Conservation (phyloP, 2,329 filamentous ascomycete genomes). For the Penicillium paneum region DNA sequence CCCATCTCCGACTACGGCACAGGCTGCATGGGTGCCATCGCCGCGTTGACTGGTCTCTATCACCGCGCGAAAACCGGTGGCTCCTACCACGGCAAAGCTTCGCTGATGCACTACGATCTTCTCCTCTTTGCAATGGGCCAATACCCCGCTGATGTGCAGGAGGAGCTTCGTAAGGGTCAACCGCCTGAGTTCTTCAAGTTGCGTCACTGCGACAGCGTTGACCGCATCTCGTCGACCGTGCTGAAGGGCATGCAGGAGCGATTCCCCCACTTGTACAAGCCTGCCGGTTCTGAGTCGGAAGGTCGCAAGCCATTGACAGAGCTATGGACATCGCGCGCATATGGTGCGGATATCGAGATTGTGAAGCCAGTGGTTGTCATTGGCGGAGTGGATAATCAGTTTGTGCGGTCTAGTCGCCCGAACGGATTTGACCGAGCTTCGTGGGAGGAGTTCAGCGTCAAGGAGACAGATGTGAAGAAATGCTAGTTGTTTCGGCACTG, state of each 20-base stretch:
- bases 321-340: constrained; percentile 48
- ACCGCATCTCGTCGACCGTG: constrained; percentile 61
- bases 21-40: constrained; percentile 67
- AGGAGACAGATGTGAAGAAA: constrained; percentile 29
- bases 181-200: constrained; percentile 56
- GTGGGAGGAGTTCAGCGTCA: constrained; percentile 42
- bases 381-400: constrained; percentile 49
- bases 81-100: constrained; percentile 63
- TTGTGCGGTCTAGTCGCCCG: constrained; percentile 48
- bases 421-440: constrained; percentile 52
- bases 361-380: constrained; percentile 48
- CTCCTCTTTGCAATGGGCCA: constrained; percentile 61
- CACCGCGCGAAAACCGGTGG: constrained; percentile 61
- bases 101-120: constrained; percentile 66
- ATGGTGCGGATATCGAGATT: constrained; percentile 47
- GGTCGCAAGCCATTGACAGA: constrained; percentile 47
- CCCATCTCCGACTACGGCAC: constrained; percentile 64
- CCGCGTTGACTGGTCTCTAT: constrained; percentile 62
- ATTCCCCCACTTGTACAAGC: constrained; percentile 55
- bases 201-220: constrained; percentile 61
- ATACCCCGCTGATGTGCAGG: constrained; percentile 54
- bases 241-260: constrained; percentile 53
- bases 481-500: constrained; percentile 4
- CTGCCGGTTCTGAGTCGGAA: constrained; percentile 9
- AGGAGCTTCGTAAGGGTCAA: constrained; percentile 49